Evolutionary conservation across 805 yeast species (phyloP), one percentile per base, ranked within the genome.

Genomic region (Lachancea lanzarotensis): DNA sequence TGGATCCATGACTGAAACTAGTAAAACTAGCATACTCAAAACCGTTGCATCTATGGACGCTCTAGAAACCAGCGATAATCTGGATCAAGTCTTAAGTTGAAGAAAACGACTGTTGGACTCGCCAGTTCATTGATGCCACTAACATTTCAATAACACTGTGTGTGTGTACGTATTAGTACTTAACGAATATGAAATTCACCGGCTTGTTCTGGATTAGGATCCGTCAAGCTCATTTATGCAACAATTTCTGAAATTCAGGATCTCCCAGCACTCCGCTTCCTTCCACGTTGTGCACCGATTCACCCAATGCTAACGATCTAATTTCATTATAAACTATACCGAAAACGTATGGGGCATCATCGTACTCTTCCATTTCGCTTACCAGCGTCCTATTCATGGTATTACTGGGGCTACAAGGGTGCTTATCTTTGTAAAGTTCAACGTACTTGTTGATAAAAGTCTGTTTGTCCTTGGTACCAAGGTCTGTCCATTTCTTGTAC

Each of bases 21-120:
- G 91, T 12, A 81, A 82, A 53, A 76, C 79, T 45, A 96, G 86
- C 56, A 88, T 89, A 2, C 67, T 91, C 51, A 75, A 81, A 50
- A 72, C 85, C 45, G 84, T 93, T 1, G 76, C 78, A 4, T 87
- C 85, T 50, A 95, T 89, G 71, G 97, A 93, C 59, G 86, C 86
- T 45, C 69, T 89, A 54, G 97, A 91, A 64, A 75, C 75, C 40
- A 79, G 81, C 67, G 95, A 86, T 57, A 82, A 81, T 49, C 49
- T 72, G 36, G 73, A 71, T 47, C 65, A 72, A 49, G 69, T 70
- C 15, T 43, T 70, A 47, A 57, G 71, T 45, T 69, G 52, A 22
- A 8, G 8, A 22, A 22, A 22, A 22, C n/a, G n/a, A n/a, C n/a
- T n/a, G n/a, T n/a, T n/a, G n/a, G n/a, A n/a, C n/a, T n/a, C n/a